Percentiles rank a stretch among this genome's conserved stretches.
These are phyloP conservation scores for Quercus engelmannii DNA, from an alignment of 306 rosid species.

Conservation along the genomic window DNA sequence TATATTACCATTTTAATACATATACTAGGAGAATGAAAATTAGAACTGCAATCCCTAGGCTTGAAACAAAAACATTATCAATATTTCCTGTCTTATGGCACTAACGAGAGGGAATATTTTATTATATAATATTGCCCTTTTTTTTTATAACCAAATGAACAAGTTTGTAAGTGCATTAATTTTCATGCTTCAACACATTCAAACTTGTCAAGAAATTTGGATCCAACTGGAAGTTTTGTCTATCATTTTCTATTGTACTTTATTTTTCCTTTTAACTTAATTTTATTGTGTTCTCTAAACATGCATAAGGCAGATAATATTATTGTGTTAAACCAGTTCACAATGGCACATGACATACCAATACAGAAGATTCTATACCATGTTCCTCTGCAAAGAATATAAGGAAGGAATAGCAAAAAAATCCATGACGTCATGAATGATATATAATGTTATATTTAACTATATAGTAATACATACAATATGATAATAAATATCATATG, in stretches of 20 bases:
- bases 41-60: too few species aligned
- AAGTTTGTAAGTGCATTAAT: not conserved
- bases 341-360: constrained; percentile 28
- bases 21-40: too few species aligned
- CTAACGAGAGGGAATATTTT: too few species aligned
- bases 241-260: too few species aligned
- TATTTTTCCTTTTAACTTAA: not conserved
- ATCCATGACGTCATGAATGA: constrained; percentile 12
- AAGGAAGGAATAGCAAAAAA: constrained; percentile 23
- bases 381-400: constrained; percentile 22
- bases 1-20: too few species aligned
- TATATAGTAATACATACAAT: not conserved
- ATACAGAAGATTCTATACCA: constrained; percentile 33
- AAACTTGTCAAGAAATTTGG: not conserved
- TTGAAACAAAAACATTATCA: too few species aligned
- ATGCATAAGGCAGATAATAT: not conserved
- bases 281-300: not conserved
- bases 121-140: too few species aligned
- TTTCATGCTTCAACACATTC: not conserved
- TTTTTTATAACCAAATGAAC: too few species aligned
- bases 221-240: not conserved
- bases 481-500: not conserved
- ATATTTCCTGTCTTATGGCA: too few species aligned
- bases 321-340: not conserved
- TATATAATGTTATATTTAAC: not conserved